These are phyloP conservation scores for Leptographium lundbergii DNA, from an alignment of 2,329 filamentous ascomycete genomes.

Conservation along the genomic window DNA sequence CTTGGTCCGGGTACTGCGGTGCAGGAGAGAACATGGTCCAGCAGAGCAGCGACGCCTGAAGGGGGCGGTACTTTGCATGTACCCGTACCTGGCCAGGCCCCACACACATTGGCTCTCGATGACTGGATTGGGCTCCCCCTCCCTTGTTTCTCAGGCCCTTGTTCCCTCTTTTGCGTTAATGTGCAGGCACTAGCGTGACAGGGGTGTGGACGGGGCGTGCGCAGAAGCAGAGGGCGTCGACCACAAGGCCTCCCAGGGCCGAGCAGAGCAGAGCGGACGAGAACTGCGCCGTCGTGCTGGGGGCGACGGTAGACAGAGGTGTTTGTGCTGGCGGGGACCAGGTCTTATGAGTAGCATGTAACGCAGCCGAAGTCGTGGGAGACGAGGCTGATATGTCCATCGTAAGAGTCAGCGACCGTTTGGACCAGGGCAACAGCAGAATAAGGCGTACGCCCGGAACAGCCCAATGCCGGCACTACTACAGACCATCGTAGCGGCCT, in stretches of 20 bases:
- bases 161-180: constrained; percentile 6
- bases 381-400: too few species aligned
- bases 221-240: background rate
- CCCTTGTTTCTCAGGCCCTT: background rate
- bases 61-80: background rate
- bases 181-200: constrained; percentile 5
- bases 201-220: background rate
- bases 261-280: background rate
- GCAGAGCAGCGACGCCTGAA: background rate
- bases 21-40: background rate
- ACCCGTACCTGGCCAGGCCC: constrained; percentile 1
- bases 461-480: too few species aligned
- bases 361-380: background rate
- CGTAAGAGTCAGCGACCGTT: too few species aligned
- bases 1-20: background rate
- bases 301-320: background rate
- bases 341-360: too few species aligned
- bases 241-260: background rate
- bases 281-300: background rate
- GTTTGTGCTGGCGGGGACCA: too few species aligned
- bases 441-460: too few species aligned
- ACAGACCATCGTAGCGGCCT: too few species aligned
- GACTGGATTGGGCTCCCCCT: constrained; percentile 4
- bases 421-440: too few species aligned
- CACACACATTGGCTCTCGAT: constrained; percentile 2